A percentile compares a stretch with the other conserved stretches of the same genome.
phyloP scores from a whole-genome alignment of 2,329 filamentous ascomycete genomes.

The Grosmannia serpens region DNA sequence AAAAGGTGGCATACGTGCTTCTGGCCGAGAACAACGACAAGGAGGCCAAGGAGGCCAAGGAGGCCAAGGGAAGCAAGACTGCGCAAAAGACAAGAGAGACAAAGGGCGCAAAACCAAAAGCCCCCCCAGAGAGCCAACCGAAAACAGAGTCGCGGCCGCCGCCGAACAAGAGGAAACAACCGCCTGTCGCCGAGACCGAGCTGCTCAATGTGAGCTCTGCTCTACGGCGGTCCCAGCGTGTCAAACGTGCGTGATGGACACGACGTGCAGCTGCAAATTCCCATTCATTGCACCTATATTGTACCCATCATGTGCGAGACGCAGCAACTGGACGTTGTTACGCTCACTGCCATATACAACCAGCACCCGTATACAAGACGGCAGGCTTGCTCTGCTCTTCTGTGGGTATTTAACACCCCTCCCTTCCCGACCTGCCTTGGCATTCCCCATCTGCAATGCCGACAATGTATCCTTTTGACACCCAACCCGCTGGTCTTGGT shows the following conservation, averaged over 20 bases:
- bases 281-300: neutral
- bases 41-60: neutral
- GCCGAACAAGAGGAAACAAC: neutral
- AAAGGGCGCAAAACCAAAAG: neutral
- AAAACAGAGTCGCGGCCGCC: too few relatives aligned
- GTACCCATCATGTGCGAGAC: neutral
- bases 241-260: neutral
- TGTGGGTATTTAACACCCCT: too few relatives aligned
- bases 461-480: too few relatives aligned
- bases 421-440: too few relatives aligned
- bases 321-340: too few relatives aligned
- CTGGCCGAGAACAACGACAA: constrained; percentile 28
- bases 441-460: too few relatives aligned
- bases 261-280: neutral
- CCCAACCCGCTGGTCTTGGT: too few relatives aligned
- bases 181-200: neutral
- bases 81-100: neutral
- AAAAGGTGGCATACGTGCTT: constrained; percentile 61
- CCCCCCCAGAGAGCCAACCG: too few relatives aligned
- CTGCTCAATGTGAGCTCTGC: neutral
- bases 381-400: too few relatives aligned
- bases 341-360: too few relatives aligned
- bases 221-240: neutral
- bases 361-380: too few relatives aligned
- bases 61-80: neutral